Base-by-base conservation (phyloP, 2,329 filamentous ascomycete genomes). In the Penicillium brevicompactum region DNA sequence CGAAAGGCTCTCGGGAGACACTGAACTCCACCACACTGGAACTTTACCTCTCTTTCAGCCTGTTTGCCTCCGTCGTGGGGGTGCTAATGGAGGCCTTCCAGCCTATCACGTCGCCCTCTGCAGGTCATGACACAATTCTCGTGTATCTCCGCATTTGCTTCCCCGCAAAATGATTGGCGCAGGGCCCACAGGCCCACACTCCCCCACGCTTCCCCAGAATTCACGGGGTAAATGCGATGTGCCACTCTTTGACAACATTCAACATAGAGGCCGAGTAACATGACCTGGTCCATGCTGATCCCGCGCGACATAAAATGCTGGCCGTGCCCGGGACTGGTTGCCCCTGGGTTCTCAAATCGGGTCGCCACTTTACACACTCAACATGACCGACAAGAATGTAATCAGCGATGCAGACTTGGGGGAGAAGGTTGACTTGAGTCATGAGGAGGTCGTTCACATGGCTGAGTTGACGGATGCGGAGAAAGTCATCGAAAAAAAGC, bases 401-500 rank as follows among this genome's bases (percentile, higher is more conserved):
- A 55, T 66, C 47, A 40, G 52, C 13, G 62, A 65, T 45, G 42
- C 37, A 27, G 62, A 59, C 21, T 43, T 65, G 55, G 61, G 58
- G 27, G 50, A 53, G 32, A 66, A 66, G 57, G 58, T 58, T 3
- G 57, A 55, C 1, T 53, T 64, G 47, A 49, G 54, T 16, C 63
- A 66, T 43, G 62, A 66, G 27, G 63, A 66, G 30, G 56, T 63
- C 22, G 32, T 66, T 6, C 51, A 62, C n/a, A 38, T 64, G 18
- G 44, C 62, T 1, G 32, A 53, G 21, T 38, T 66, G 47, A 59
- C 62, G 1, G 49, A 54, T n/a, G 72, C 75, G 45, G 73, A 76
- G 54, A 68, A 66, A 37, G 57, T 65, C 2, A 51, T 74, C 8
- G 72, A 77, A 62, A 73, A 70, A 55, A 70, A 74, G 55, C 61